A percentile compares a stretch with the other conserved stretches of the same genome.
Evolutionary conservation across 129 eudicot genomes (phyloP).

Genomic region (Ambrosia artemisiifolia): DNA sequence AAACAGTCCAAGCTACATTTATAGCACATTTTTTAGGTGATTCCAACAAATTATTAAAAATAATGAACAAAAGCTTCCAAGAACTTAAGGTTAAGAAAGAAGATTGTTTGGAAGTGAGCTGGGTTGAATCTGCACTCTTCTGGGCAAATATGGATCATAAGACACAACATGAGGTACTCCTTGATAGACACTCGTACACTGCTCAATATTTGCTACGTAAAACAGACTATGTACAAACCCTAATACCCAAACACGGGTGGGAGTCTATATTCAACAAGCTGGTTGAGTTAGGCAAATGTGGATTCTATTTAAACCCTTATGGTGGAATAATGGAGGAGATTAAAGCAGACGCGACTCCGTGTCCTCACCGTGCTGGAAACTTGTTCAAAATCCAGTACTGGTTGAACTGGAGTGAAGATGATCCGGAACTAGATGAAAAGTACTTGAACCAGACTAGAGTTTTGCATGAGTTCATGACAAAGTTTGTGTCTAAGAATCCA

Average conservation of each 20-base stretch:
- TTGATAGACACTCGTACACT: neutral
- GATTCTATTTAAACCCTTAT: conserved; percentile 14
- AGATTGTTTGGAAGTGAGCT: conserved; percentile 21
- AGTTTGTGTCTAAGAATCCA: conserved; percentile 35
- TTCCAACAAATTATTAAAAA: neutral
- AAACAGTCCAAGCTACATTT: conserved; percentile 9
- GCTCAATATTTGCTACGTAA: conserved; percentile 7
- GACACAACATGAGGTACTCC: neutral
- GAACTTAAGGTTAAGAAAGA: neutral
- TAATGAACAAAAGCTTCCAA: neutral
- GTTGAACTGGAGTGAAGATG: conserved; percentile 21
- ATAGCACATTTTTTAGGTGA: conserved; percentile 19
- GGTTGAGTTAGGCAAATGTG: conserved; percentile 16
- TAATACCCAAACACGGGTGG: conserved; percentile 8
- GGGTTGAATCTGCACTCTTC: conserved; percentile 4
- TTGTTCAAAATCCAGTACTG: conserved; percentile 22
- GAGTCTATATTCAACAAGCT: conserved; percentile 15
- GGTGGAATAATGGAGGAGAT: conserved; percentile 42
- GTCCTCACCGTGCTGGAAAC: conserved; percentile 45
- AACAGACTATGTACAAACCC: conserved; percentile 12
- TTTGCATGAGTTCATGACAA: conserved; percentile 26
- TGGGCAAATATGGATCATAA: conserved; percentile 14
- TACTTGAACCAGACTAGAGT: conserved; percentile 9
- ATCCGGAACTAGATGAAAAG: conserved; percentile 12
- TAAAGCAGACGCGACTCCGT: conserved; percentile 25